Base-by-base conservation (phyloP, 305 asterid species). In the Rubia tinctorum region DNA sequence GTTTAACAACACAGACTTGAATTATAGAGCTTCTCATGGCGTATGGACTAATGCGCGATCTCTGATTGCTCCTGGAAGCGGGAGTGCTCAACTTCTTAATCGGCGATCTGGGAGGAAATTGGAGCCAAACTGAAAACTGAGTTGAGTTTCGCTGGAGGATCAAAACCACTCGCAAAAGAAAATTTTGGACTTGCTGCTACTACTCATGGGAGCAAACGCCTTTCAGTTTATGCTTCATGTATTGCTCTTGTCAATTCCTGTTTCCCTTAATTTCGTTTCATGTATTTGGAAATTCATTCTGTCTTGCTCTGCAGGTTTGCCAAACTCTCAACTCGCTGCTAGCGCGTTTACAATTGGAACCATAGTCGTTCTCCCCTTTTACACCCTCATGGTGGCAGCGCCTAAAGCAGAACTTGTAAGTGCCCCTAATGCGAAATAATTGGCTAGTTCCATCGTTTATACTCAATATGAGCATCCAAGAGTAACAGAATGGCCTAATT, bases 341-440 rank as follows among this genome's bases (percentile, higher is more conserved):
- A 78, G 84, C 69, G 96, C 85, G 49, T 95, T 92, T 76, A 90
- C 97, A 4, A 51, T 85, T 34, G 97, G 98, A 71, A 92, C 99
- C 8, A 86, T 79, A 51, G 92, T 88, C 20, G 97, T 95, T 79
- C 98, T 95, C 85, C 99, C 99, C 15, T 87, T 90, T 83, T 95
- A 95, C 71, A 84, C 96, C n/a, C 81, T 84, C 74, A 95, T 92
- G 98, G 89, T 95, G 76, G 86, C 85, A 51, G 97, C 99, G 55
- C 98, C 99, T 68, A 86, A 76, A 80, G 85, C 98, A 20, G 87
- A 89, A 61, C 62, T 87, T 34, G 98, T 91, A 80, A 84, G 90
- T 79, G 25, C 17, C 51, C 7, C 3, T 34, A 34, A 34, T 34
- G 39, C 39, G 39, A 34, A 0, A 1, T 2, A 42, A n/a, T 44